These are phyloP conservation scores for Gracilariopsis chorda DNA, from an alignment of 23 red algal species.

Conservation along the genomic window DNA sequence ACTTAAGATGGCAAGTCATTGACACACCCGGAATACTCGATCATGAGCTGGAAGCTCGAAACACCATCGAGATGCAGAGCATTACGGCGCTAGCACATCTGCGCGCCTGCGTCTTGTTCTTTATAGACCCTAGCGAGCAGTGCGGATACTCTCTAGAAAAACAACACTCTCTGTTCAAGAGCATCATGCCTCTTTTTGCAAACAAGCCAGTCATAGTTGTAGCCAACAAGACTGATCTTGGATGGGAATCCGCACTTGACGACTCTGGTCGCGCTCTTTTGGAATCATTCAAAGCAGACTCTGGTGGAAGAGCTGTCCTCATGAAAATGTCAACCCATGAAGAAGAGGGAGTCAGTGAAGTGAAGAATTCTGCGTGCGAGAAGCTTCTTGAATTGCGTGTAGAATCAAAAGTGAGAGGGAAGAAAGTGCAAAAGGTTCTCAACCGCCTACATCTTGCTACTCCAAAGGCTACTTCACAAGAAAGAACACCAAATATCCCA, in stretches of 20 bases:
- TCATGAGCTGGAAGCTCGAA: slow-evolving; percentile 87
- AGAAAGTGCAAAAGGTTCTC: slow-evolving; percentile 59
- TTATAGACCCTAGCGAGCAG: slow-evolving; percentile 95
- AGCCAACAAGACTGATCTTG: slow-evolving; percentile 91
- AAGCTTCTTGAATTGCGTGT: slow-evolving; percentile 79
- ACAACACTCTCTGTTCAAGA: slow-evolving; percentile 78
- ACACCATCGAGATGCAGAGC: slow-evolving; percentile 99
- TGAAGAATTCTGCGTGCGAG: slow-evolving; percentile 89
- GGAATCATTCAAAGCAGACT: slow-evolving; percentile 30
- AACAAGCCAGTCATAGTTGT: slow-evolving; percentile 94
- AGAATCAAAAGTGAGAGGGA: slow-evolving; percentile 64
- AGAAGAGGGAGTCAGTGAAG: slow-evolving; percentile 60
- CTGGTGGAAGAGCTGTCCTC: slow-evolving; percentile 36
- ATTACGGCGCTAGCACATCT: slow-evolving; percentile 98
- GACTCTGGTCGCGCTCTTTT: slow-evolving; percentile 31
- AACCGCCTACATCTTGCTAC: slow-evolving; percentile 92
- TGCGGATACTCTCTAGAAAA: slow-evolving; percentile 91
- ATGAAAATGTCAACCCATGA: slow-evolving; percentile 85
- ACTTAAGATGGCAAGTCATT: slow-evolving; percentile 99
- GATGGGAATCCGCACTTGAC: slow-evolving; percentile 79
- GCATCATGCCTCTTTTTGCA: slow-evolving; percentile 84
- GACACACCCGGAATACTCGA: slow-evolving; percentile 98
- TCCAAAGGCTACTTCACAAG: slow-evolving; percentile 30
- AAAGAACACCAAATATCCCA: slow-evolving; percentile 84
- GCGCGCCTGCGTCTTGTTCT: slow-evolving; percentile 88